Conservation (phyloP, 148 eudicot genomes). For the Rhododendron simsii region DNA sequence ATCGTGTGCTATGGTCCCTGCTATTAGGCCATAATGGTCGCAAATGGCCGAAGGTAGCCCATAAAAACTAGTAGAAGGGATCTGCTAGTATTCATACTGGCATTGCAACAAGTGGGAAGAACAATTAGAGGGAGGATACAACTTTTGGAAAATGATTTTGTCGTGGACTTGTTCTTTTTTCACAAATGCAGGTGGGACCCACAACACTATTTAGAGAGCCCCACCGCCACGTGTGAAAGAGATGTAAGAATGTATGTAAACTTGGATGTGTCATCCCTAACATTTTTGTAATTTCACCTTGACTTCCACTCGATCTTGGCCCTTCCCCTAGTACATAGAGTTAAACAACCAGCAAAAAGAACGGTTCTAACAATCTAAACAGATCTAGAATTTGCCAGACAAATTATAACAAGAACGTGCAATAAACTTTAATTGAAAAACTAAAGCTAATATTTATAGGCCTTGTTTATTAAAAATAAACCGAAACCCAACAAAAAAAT, state of each 20-base stretch:
- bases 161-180: neutral
- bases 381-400: neutral
- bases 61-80: neutral
- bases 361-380: neutral
- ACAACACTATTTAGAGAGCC: too few species aligned
- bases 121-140: too few species aligned
- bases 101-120: too few species aligned
- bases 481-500: neutral
- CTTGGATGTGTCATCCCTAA: too few species aligned
- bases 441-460: neutral
- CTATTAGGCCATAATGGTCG: neutral
- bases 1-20: neutral
- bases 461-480: neutral
- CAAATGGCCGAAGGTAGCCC: neutral
- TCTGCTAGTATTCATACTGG: neutral
- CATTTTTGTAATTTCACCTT: neutral
- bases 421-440: neutral
- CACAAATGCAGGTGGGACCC: too few species aligned
- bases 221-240: too few species aligned
- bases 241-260: too few species aligned
- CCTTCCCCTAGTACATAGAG: neutral
- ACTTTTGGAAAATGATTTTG: neutral
- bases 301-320: neutral
- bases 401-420: neutral
- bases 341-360: neutral